phyloP scores from a whole-genome alignment of 768 basidiomycete genomes.

The Terana coerulea region DNA sequence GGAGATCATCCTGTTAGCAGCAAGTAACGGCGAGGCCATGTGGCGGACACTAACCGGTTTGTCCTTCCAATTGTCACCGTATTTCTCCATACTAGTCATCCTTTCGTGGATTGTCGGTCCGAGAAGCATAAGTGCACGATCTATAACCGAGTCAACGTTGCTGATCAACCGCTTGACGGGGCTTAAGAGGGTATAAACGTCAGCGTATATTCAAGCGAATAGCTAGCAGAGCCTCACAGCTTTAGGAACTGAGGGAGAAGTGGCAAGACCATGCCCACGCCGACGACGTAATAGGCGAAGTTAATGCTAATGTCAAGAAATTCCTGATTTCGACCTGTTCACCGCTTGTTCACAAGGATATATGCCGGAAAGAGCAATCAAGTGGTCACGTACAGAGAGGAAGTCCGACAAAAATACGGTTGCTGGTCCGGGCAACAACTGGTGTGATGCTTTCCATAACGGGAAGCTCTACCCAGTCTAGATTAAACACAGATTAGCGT shows the following conservation, averaged over 20 bases:
- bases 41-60: slow-evolving; percentile 10
- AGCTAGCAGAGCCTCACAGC: too few relatives aligned
- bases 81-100: neutral
- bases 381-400: slow-evolving; percentile 34
- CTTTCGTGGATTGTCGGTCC: slow-evolving; percentile 14
- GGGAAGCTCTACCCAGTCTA: slow-evolving; percentile 3
- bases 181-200: too few relatives aligned
- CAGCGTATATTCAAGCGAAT: too few relatives aligned
- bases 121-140: too few relatives aligned
- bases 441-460: slow-evolving; percentile 15
- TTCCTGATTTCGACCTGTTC: slow-evolving; percentile 35
- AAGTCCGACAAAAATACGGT: slow-evolving; percentile 46
- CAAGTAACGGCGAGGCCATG: neutral
- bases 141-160: too few relatives aligned
- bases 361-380: neutral
- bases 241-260: slow-evolving; percentile 30
- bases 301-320: slow-evolving; percentile 31
- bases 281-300: slow-evolving; percentile 27
- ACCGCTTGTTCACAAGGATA: neutral
- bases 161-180: too few relatives aligned
- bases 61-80: slow-evolving; percentile 13
- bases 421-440: slow-evolving; percentile 39
- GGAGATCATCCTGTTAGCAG: neutral
- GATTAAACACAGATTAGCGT: neutral
- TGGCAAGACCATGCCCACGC: slow-evolving; percentile 18